Base-by-base conservation (phyloP, 2,329 filamentous ascomycete species). In the Tolypocladium endophyticum region DNA sequence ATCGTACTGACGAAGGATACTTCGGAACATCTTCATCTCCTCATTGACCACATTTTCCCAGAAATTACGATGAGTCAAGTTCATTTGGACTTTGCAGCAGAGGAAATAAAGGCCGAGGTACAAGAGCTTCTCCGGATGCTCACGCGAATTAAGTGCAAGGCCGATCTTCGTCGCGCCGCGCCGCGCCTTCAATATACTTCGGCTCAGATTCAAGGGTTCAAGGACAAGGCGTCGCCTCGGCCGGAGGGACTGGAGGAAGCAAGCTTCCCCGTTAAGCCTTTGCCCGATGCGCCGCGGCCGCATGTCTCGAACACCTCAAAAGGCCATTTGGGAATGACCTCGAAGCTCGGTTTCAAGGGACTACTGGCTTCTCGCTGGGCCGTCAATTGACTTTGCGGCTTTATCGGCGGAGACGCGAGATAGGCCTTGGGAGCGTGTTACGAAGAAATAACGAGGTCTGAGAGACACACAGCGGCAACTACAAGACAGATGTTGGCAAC, bases 51-150 rank as follows among this genome's bases (percentile, higher is more conserved):
- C 4, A 63, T 66, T 6, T 41, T 70, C 8, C 58, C 60, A 14
- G 60, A 62, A 35, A 55, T 65, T 35, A 59, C 4, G 61, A 63
- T 66, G 8, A 39, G 60, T 4, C 61, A 66, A 16, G 68, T 68
- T 0, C 66, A 66, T 20, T 61, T 72, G n/a, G 60, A 62, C 5
- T 63, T 58, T 11, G 60, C 68, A 8, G 58, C 56, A 3, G 64
- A 69, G 14, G 62, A 65, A 7, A 60, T 71, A 30, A 68, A 64
- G 30, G 56, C 65, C 0, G 62, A 64, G 3, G 55, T 70, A 0
- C 33, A 68, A 2, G 35, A 62, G 0, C 47, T 69, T 1, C 59
- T 73, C 4, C 64, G 65, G 6, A 55, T 64, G 12, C 61, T 71
- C 6, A 30, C 57, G 3, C 61, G 62, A 4, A 60, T 71, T 55